Evolutionary conservation across 2,329 filamentous ascomycete species (phyloP).

Genomic region (Nothomitra cinnamomea): DNA sequence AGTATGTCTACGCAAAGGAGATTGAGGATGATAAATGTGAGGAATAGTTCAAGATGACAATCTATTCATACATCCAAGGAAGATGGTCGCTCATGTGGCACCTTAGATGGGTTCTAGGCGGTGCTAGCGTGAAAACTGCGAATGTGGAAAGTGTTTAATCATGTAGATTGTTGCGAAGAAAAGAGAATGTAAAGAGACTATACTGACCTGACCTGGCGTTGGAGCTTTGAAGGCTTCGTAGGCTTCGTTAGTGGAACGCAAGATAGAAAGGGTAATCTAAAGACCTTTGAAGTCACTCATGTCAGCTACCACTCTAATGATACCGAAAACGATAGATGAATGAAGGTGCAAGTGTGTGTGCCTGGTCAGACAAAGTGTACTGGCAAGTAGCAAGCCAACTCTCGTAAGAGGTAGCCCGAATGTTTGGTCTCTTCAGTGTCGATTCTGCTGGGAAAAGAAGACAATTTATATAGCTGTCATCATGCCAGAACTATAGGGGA

Average conservation of each 20-base stretch:
- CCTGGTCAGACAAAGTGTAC: constrained; percentile 61
- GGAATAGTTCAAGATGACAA: background rate
- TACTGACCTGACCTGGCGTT: constrained; percentile 7
- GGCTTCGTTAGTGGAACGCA: background rate
- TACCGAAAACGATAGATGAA: constrained; percentile 10
- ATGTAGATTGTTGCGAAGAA: constrained; percentile 24
- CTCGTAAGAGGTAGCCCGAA: constrained; percentile 44
- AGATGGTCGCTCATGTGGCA: constrained; percentile 50
- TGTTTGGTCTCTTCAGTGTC: constrained; percentile 65
- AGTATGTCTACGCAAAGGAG: no score
- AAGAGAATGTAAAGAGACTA: constrained; percentile 9
- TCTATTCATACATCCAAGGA: constrained; percentile 60
- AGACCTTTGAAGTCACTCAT: background rate
- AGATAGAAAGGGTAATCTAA: background rate
- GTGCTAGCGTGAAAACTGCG: constrained; percentile 79
- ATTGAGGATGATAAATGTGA: no score
- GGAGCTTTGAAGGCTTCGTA: background rate
- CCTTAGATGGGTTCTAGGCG: constrained; percentile 43
- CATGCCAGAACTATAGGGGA: constrained; percentile 28
- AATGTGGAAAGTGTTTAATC: constrained; percentile 66
- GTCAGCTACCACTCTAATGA: background rate
- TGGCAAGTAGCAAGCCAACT: constrained; percentile 74
- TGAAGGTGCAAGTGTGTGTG: constrained; percentile 11
- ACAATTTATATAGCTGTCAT: constrained; percentile 54
- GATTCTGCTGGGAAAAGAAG: constrained; percentile 85